These are phyloP conservation scores for Emericellopsis terricola DNA, from an alignment of 495 filamentous ascomycete species.

Conservation along the genomic window DNA sequence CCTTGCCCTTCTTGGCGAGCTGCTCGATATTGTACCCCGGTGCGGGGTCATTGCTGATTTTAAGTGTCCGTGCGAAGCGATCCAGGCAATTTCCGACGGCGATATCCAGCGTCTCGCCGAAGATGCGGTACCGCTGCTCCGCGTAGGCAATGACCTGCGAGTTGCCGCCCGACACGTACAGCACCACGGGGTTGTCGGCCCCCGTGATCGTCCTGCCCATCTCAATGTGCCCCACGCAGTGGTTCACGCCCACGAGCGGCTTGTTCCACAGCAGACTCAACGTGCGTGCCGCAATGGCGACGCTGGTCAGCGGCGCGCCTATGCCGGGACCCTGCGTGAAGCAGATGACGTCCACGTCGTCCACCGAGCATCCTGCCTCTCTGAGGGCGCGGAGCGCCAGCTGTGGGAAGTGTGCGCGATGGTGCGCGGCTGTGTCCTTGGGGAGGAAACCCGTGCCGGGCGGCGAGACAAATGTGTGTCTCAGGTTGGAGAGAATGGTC, in stretches of 20 bases:
- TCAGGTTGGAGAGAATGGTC: constrained; percentile 77
- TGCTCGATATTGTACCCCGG: constrained; percentile 98
- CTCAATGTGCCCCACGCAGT: constrained; percentile 96
- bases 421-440: constrained; percentile 87
- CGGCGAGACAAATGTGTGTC: constrained; percentile 83
- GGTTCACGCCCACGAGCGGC: constrained; percentile 79
- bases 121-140: constrained; percentile 85
- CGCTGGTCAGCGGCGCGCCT: constrained; percentile 84
- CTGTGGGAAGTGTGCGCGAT: constrained; percentile 67
- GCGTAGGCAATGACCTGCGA: constrained; percentile 97
- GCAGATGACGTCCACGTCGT: constrained; percentile 77
- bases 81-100: constrained; percentile 96
- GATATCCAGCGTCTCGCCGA: constrained; percentile 93
- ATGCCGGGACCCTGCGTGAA: constrained; percentile 93
- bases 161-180: constrained; percentile 94
- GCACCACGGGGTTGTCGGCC: constrained; percentile 77
- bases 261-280: constrained; percentile 76
- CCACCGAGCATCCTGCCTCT: constrained; percentile 40
- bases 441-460: constrained; percentile 90
- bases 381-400: constrained; percentile 60
- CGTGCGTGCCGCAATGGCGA: constrained; percentile 71
- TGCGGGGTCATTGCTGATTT: constrained; percentile 87
- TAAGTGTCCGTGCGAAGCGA: constrained; percentile 77
- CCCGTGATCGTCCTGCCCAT: constrained; percentile 93
- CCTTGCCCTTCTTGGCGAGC: constrained; percentile 56